Conservation (phyloP, 2,329 filamentous ascomycete species). For the Cytospora paraplurivora region DNA sequence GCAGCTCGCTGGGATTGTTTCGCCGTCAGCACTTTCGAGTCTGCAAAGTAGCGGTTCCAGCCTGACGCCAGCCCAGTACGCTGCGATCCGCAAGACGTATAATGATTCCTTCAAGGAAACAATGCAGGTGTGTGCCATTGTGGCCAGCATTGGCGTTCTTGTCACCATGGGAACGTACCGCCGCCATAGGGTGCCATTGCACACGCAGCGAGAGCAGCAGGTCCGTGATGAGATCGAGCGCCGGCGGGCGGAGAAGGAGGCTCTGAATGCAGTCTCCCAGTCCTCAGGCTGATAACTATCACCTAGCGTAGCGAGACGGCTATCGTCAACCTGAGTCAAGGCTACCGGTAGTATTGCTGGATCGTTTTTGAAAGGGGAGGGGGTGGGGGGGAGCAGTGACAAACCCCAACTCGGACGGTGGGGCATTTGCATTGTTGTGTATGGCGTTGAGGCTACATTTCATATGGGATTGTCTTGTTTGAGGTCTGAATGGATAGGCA, state of each 20-base stretch:
- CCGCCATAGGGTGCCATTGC: conserved; percentile 36
- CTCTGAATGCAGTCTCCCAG: conserved; percentile 4
- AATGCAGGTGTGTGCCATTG: conserved; percentile 49
- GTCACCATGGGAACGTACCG: conserved; percentile 45
- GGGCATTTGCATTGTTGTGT: not conserved
- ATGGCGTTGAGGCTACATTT: conserved; percentile 2
- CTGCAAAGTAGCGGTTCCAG: conserved; percentile 26
- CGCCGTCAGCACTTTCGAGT: conserved; percentile 28
- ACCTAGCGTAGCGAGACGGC: not conserved
- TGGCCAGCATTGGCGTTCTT: conserved; percentile 46
- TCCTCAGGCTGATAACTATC: not conserved
- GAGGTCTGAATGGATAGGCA: not conserved
- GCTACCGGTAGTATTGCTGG: not conserved
- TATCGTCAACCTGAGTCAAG: not conserved
- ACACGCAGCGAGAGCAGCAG: conserved; percentile 35
- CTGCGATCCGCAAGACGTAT: conserved; percentile 43
- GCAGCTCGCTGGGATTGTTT: conserved; percentile 34
- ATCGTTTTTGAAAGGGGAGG: not conserved
- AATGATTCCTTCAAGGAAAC: conserved; percentile 48
- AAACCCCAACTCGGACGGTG: too few species aligned
- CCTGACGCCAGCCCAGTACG: conserved; percentile 37
- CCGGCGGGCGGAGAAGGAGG: conserved; percentile 27
- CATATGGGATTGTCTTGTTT: not conserved
- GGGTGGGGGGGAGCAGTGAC: too few species aligned
- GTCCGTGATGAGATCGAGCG: conserved; percentile 34